Evolutionary conservation across 441 rosid species (phyloP), one percentile per base, ranked within the genome.

Genomic region (Cnidoscolus chayamansa): DNA sequence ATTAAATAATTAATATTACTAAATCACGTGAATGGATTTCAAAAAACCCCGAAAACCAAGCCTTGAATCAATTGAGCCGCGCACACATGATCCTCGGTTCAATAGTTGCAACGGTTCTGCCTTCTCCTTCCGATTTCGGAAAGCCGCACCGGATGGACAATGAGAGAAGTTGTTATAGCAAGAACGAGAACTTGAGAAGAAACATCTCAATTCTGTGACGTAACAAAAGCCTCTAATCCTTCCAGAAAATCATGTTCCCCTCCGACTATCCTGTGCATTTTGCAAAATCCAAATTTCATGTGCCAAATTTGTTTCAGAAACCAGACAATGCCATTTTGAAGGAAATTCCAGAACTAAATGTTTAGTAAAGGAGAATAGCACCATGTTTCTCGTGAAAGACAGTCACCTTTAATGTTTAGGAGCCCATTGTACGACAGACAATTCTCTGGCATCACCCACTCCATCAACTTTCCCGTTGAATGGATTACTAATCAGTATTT

Each of bases 401-500:
- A 20, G 2, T 37, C 13, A 35, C 60, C 40, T 35, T 20, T 17
- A 53, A 51, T 35, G 35, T 54, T 3, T 13, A 56, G 47, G 47
- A 31, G 30, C 40, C 20, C 25, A 25, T 25, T 25, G 25, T 25
- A 25, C 25, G 25, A 25, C 25, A 25, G 43, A 32, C n/a, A 50
- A 19, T 57, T 37, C 32, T 9, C 13, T 48, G 11, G 51, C 20
- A 30, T 25, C 8, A 19, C 30, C 56, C 15, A 6, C 1, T 17
- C 1, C 55, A 51, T 7, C n/a, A 0, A 30, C 40, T 13, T 11
- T 10, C 20, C 20, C 16, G 59, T 50, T 51, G 58, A 66, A 50
- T 35, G 70, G 40, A 1, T 10, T 62, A 15, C 0, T 0, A 17
- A 57, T 80, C 75, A 88, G 81, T 84, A 83, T 58, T 73, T 85